phyloP scores from a whole-genome alignment of 2,329 filamentous ascomycete species.

The Gnomoniopsis sp. region DNA sequence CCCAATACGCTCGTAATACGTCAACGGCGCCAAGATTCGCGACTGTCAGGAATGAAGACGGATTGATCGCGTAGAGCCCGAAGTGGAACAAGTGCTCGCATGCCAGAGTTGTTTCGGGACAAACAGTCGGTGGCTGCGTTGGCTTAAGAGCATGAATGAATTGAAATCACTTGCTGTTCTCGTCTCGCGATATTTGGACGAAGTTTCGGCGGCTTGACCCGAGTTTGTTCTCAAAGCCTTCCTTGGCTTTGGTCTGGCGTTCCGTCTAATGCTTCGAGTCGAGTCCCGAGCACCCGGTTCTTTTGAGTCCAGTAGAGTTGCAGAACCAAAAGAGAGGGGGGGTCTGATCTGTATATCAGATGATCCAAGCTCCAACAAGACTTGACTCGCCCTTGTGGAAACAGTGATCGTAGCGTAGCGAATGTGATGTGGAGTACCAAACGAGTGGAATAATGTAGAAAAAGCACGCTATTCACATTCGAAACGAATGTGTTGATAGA shows the following conservation, averaged over 20 bases:
- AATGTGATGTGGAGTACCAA: too few species aligned
- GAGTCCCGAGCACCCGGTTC: not conserved
- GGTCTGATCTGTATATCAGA: not conserved
- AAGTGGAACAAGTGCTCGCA: constrained; percentile 9
- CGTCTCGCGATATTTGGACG: constrained; percentile 1
- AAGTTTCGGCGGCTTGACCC: constrained; percentile 2
- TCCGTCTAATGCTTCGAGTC: too few species aligned
- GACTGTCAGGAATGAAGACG: constrained; percentile 11
- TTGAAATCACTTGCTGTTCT: not conserved
- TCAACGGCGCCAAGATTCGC: not conserved
- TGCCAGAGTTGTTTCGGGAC: constrained; percentile 12
- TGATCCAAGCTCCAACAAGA: not conserved
- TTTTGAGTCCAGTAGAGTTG: not conserved
- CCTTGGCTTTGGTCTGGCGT: not conserved
- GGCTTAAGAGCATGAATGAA: constrained; percentile 1
- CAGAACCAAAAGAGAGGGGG: not conserved
- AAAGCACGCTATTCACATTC: too few species aligned
- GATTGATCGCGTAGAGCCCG: not conserved
- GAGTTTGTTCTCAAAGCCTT: not conserved
- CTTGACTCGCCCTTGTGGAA: too few species aligned
- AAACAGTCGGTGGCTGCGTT: constrained; percentile 2
- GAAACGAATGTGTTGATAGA: too few species aligned
- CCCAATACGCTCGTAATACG: not conserved
- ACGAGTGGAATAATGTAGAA: too few species aligned
- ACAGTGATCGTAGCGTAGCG: too few species aligned